Base-by-base conservation (phyloP, 352 stramenopile species). In the Paralagenidium karlingii region DNA sequence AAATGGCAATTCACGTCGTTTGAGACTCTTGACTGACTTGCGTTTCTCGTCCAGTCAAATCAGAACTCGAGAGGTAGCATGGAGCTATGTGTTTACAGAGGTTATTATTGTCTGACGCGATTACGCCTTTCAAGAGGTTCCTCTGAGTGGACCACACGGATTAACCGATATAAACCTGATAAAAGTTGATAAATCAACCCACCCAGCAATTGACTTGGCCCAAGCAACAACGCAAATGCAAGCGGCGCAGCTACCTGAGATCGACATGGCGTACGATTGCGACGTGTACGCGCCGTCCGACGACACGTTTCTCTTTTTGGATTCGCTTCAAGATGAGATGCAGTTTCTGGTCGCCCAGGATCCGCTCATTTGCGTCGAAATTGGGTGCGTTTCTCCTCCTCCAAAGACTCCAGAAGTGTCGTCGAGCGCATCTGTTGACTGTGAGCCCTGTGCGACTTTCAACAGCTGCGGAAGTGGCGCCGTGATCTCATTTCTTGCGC, bases 241-340 rank as follows among this genome's bases (percentile, higher is more conserved):
- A 41, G 49, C 53, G 16, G 61, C 73, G 31, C 53, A 60, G 39
- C 48, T 86, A 38, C 73, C 73, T 22, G 52, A 75, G 57, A 81
- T 83, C 47, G 63, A 81, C 43, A 81, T 83, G 67, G 51, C 65
- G 28, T 87, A 76, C 60, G 66, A 79, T 54, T 73, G 59, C 53
- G 64, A 96, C 43, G 91, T 99, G 19, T 99, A 99, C 62, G 94
- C 98, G 62, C 95, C 94, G 18, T 81, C 82, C 12, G 94, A 98
- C 43, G 95, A 99, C 60, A 98, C 95, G 12, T 99, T 93, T 51
- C 58, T 99, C 13, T 82, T 99, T 21, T 53, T 98, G 13, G 94
- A 99, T 51, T 91, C 86, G 13, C 69, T 99, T 40, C 69, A 94
- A 48, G 68, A 85, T 29, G 93, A 97, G 45, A 43, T 80, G 24